Conservation (phyloP, 2,329 filamentous ascomycete species). For the Colletotrichum lupini region DNA sequence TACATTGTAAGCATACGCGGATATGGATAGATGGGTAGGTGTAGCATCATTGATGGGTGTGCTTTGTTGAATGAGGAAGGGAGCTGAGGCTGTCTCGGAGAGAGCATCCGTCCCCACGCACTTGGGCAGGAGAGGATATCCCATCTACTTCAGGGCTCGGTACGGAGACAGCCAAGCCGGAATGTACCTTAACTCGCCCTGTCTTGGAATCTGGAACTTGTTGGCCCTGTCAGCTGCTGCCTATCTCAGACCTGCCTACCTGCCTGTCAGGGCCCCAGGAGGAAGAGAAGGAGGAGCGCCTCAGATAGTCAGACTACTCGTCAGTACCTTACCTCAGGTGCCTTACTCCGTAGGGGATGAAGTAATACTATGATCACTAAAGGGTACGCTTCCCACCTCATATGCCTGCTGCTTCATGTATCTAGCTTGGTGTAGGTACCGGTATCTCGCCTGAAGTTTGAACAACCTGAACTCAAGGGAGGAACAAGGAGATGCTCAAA, state of each 20-base stretch:
- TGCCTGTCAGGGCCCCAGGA: no score
- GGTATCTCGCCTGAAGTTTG: no score
- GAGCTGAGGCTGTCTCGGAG: not conserved
- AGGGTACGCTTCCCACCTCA: not conserved
- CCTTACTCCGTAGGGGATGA: no score
- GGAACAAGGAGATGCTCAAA: no score
- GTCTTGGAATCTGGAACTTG: not conserved
- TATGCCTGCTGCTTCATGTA: not conserved
- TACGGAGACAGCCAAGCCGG: not conserved
- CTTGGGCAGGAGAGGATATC: not conserved
- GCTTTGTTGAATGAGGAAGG: not conserved
- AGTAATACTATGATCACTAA: no score
- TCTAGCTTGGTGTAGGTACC: not conserved
- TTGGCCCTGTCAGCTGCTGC: not conserved
- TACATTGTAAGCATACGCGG: no score
- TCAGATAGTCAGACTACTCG: no score
- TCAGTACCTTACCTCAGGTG: no score
- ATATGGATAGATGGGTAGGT: no score
- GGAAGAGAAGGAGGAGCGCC: not conserved
- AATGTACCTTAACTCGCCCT: not conserved
- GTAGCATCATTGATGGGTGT: no score
- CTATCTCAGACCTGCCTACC: not conserved
- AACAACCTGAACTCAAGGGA: no score
- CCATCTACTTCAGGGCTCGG: not conserved
- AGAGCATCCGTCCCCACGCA: not conserved